Conservation (phyloP, 129 eudicot genomes). For the Gnaphalium uliginosum region DNA sequence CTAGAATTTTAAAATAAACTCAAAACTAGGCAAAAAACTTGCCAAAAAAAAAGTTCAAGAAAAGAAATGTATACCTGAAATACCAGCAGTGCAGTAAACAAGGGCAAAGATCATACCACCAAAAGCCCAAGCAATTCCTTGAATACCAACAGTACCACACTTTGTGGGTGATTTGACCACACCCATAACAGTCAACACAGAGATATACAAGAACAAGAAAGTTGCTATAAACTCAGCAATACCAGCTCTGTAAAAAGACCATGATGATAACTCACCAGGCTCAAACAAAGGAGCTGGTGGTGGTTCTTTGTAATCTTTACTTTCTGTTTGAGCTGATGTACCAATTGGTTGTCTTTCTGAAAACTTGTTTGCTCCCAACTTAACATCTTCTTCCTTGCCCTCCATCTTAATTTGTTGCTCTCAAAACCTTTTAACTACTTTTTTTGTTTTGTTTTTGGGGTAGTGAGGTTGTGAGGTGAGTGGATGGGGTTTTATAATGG, state of each 20-base stretch:
- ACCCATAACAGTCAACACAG: constrained; percentile 21
- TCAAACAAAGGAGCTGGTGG: constrained; percentile 21
- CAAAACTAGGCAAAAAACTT: background rate
- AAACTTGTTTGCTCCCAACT: constrained; percentile 14
- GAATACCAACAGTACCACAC: constrained; percentile 22
- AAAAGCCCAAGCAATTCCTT: constrained; percentile 24
- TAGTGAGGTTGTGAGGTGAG: background rate
- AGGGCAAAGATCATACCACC: constrained; percentile 26
- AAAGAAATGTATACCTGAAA: constrained; percentile 1
- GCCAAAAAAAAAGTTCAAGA: background rate
- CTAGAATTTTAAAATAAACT: background rate
- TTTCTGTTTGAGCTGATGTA: constrained; percentile 15
- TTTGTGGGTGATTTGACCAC: constrained; percentile 17
- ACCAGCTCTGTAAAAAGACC: constrained; percentile 23
- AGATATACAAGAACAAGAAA: constrained; percentile 22
- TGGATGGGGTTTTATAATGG: constrained; percentile 11
- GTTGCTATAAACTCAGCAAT: constrained; percentile 17
- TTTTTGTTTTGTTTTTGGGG: background rate
- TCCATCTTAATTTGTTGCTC: background rate
- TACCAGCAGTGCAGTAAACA: constrained; percentile 25
- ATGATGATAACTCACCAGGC: constrained; percentile 21
- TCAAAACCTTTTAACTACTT: background rate
- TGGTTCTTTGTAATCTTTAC: constrained; percentile 20
- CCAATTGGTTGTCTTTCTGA: constrained; percentile 15
- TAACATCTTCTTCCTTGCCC: constrained; percentile 23